Evolutionary conservation across 2,329 filamentous ascomycete species (phyloP).

Genomic region (Claviceps monticola): DNA sequence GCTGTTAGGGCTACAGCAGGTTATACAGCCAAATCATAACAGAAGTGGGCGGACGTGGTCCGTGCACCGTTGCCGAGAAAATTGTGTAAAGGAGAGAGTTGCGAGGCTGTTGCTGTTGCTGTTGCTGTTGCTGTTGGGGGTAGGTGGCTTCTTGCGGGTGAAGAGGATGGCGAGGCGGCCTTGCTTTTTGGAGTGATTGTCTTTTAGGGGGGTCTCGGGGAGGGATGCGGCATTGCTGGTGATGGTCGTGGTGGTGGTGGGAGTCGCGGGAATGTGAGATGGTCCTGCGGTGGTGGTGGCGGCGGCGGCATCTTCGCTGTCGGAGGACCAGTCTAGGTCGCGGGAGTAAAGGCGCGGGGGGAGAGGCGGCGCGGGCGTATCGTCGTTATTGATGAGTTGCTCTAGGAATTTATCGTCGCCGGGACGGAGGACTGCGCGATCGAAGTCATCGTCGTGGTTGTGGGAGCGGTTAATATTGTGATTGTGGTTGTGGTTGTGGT

Average conservation of each 20-base stretch:
- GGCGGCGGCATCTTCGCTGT: slow-evolving; percentile 14
- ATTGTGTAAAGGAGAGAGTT: too few relatives aligned
- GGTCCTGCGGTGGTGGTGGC: slow-evolving; percentile 7
- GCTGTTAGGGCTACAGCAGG: too few relatives aligned
- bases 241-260: slow-evolving; percentile 8
- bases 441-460: slow-evolving; percentile 6
- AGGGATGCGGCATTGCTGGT: slow-evolving; percentile 11
- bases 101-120: too few relatives aligned
- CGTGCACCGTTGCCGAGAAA: too few relatives aligned
- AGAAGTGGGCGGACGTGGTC: too few relatives aligned
- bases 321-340: slow-evolving; percentile 33
- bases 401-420: slow-evolving; percentile 47
- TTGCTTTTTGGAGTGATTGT: slow-evolving; percentile 19
- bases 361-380: slow-evolving; percentile 36
- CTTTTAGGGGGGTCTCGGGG: slow-evolving; percentile 6
- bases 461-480: slow-evolving; percentile 5
- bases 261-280: slow-evolving; percentile 12
- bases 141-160: slow-evolving; percentile 27
- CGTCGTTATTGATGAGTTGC: slow-evolving; percentile 32
- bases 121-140: slow-evolving; percentile 7
- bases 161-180: slow-evolving; percentile 23
- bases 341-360: slow-evolving; percentile 39
- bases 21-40: too few relatives aligned
- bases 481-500: not conserved
- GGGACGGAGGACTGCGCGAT: slow-evolving; percentile 33